These are phyloP conservation scores for Apophysomyces elegans DNA, from an alignment of 371 early-diverging fungal genomes.

Conservation along the genomic window DNA sequence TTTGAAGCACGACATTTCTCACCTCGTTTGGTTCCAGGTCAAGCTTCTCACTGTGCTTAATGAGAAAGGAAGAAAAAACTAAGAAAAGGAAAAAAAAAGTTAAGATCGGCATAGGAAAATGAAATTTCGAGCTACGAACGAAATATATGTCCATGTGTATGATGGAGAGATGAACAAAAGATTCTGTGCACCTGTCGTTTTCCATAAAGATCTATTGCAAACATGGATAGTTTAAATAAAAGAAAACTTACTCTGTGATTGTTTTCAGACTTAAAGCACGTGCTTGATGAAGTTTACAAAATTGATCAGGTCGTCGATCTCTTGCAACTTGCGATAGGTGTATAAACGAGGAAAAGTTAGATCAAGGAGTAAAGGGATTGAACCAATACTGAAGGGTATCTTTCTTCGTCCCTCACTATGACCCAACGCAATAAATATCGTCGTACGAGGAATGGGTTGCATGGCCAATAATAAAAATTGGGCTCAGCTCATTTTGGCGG, in stretches of 20 bases:
- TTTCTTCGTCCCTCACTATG: background rate
- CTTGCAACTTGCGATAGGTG: background rate
- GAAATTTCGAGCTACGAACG: too few species aligned
- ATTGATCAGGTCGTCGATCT: background rate
- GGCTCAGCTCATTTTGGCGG: constrained; percentile 8
- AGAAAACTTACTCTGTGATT: background rate
- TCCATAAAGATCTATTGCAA: too few species aligned
- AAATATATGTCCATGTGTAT: too few species aligned
- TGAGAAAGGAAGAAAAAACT: background rate
- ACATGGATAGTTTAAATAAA: too few species aligned
- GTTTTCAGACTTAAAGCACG: background rate
- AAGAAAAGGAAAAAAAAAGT: background rate
- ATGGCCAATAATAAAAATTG: constrained; percentile 7
- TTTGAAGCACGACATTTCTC: background rate
- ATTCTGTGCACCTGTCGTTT: too few species aligned
- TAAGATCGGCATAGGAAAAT: background rate
- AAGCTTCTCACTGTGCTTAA: background rate
- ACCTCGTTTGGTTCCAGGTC: background rate
- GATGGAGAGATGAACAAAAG: too few species aligned
- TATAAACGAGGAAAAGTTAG: background rate
- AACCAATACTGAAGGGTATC: background rate
- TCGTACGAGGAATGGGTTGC: constrained; percentile 12
- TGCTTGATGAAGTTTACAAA: background rate
- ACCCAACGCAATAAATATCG: background rate
- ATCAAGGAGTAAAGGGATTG: constrained; percentile 5